phyloP scores from a whole-genome alignment of 2,329 filamentous ascomycete species.

The Elsinoe arachidis region DNA sequence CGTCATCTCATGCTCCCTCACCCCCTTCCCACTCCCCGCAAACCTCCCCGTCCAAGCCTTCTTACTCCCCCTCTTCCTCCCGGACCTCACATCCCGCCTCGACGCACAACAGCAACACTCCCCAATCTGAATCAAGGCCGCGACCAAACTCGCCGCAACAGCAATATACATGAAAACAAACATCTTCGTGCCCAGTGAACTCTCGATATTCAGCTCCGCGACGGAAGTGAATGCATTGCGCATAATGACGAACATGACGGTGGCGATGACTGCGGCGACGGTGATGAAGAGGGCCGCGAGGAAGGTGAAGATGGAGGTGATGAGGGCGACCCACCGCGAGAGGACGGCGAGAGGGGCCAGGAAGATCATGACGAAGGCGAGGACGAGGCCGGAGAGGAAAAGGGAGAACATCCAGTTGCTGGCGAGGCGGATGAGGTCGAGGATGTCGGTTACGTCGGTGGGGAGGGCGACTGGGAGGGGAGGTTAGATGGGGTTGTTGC shows the following conservation, averaged over 20 bases:
- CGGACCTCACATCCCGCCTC: constrained; percentile 44
- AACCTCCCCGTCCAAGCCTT: constrained; percentile 16
- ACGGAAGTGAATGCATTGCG: constrained; percentile 63
- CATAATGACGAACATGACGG: constrained; percentile 76
- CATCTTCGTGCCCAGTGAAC: constrained; percentile 63
- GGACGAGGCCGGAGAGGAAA: constrained; percentile 62
- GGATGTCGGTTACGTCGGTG: constrained; percentile 60
- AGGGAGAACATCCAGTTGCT: constrained; percentile 84
- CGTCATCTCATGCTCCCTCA: constrained; percentile 12
- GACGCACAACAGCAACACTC: constrained; percentile 69
- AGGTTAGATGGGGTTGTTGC: not conserved
- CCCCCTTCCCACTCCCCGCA: not conserved
- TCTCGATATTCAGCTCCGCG: constrained; percentile 66
- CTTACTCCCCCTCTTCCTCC: constrained; percentile 35
- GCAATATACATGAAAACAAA: constrained; percentile 87
- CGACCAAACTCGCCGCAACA: constrained; percentile 55
- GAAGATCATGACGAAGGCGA: constrained; percentile 66
- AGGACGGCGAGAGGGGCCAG: constrained; percentile 47
- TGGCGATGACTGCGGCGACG: constrained; percentile 65
- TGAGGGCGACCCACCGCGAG: constrained; percentile 51
- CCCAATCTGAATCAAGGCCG: constrained; percentile 62
- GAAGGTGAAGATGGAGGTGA: constrained; percentile 59
- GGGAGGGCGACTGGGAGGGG: constrained; percentile 59
- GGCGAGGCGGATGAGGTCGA: constrained; percentile 63
- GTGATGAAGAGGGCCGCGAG: constrained; percentile 58